Percentiles rank a stretch among this genome's conserved stretches.
Conservation (phyloP, 805 yeast species). For the Candida ortonii region DNA sequence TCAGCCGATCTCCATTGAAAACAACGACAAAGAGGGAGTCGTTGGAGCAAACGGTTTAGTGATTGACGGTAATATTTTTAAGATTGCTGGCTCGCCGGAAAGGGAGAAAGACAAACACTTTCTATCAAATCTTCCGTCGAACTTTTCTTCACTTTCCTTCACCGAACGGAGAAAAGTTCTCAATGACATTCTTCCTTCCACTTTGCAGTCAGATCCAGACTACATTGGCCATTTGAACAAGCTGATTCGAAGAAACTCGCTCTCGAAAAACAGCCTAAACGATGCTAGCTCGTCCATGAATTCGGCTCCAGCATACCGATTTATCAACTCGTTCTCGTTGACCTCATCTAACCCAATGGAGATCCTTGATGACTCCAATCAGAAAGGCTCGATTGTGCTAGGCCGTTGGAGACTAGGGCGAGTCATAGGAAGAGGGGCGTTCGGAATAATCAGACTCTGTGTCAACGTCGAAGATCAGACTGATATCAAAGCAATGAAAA, state of each 20-base stretch:
- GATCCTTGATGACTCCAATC: slow-evolving; percentile 39
- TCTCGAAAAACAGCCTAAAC: slow-evolving; percentile 11
- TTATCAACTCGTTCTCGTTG: slow-evolving; percentile 21
- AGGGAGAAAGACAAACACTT: slow-evolving; percentile 40
- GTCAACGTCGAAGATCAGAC: slow-evolving; percentile 12
- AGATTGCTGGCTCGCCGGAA: slow-evolving; percentile 32
- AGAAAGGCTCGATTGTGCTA: slow-evolving; percentile 65
- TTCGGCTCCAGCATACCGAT: slow-evolving; percentile 25
- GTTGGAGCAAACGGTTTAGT: slow-evolving; percentile 8
- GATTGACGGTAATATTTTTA: slow-evolving; percentile 21
- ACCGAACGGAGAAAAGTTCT: slow-evolving; percentile 44
- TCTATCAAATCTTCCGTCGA: slow-evolving; percentile 44
- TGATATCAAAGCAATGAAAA: slow-evolving; percentile 29
- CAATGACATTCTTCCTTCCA: slow-evolving; percentile 28
- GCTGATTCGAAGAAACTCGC: slow-evolving; percentile 28
- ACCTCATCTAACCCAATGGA: slow-evolving; percentile 9
- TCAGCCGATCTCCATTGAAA: slow-evolving; percentile 29
- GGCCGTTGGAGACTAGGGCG: slow-evolving; percentile 58
- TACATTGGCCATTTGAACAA: slow-evolving; percentile 32
- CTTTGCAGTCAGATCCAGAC: slow-evolving; percentile 25
- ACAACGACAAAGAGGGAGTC: background rate
- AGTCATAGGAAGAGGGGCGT: slow-evolving; percentile 84
- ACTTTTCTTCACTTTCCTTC: slow-evolving; percentile 50
- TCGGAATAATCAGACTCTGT: slow-evolving; percentile 68
- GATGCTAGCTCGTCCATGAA: slow-evolving; percentile 9